phyloP scores from a whole-genome alignment of 2,329 filamentous ascomycete species.

The Pyricularia sp. region DNA sequence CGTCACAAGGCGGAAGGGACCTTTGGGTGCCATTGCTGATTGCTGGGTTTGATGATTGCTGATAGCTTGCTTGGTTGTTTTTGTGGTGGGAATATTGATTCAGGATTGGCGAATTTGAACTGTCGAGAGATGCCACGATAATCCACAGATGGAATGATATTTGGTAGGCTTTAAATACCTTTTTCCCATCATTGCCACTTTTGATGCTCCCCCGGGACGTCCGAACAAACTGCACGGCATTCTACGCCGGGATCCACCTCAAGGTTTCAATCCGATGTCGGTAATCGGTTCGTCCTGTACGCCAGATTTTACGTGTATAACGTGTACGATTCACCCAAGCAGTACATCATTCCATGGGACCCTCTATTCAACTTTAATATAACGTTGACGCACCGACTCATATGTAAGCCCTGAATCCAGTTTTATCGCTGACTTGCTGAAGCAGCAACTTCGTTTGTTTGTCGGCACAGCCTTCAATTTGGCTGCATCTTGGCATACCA shows the following conservation, averaged over 20 bases:
- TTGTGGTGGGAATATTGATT: not conserved
- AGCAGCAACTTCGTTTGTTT: not conserved
- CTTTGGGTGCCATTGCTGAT: slow-evolving; percentile 24
- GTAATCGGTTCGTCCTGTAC: not conserved
- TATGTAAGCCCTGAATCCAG: not conserved
- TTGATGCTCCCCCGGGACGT: not conserved
- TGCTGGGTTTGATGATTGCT: no score
- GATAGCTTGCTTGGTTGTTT: not conserved
- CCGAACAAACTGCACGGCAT: not conserved
- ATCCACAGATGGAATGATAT: not conserved
- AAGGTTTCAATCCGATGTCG: not conserved
- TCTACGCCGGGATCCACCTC: not conserved
- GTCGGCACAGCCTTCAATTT: not conserved
- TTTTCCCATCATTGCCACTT: not conserved
- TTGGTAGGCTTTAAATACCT: not conserved
- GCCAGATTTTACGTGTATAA: not conserved
- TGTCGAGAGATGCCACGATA: no score
- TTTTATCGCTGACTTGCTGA: no score
- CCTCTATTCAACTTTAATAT: not conserved
- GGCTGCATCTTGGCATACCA: not conserved
- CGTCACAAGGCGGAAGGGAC: slow-evolving; percentile 55
- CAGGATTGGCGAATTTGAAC: not conserved
- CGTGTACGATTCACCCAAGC: not conserved
- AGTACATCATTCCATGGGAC: not conserved
- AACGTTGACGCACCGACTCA: not conserved